Conservation (phyloP, 371 early-diverging fungal genomes). For the Apophysomyces sp. region DNA sequence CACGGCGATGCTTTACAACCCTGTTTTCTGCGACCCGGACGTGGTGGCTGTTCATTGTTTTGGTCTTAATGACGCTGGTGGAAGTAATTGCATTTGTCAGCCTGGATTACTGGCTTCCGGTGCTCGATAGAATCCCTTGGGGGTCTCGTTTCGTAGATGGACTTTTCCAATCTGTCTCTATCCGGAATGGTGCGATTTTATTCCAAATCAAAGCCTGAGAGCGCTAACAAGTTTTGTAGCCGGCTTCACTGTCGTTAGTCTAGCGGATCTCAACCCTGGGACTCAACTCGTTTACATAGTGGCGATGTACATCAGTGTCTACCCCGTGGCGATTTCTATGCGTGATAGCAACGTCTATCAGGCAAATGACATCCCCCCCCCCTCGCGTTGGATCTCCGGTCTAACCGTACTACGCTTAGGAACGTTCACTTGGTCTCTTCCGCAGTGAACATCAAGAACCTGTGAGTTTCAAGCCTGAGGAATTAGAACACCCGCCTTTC, state of each 20-base stretch:
- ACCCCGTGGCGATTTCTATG: slow-evolving; percentile 54
- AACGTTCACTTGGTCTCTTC: slow-evolving; percentile 48
- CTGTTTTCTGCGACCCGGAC: slow-evolving; percentile 47
- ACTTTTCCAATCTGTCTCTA: slow-evolving; percentile 48
- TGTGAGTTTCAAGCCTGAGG: slow-evolving; percentile 16
- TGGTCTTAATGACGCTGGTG: slow-evolving; percentile 34
- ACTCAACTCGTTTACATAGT: slow-evolving; percentile 45
- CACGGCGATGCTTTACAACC: slow-evolving; percentile 46
- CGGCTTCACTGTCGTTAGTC: slow-evolving; percentile 40
- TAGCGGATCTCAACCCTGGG: slow-evolving; percentile 46
- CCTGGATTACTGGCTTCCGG: slow-evolving; percentile 48
- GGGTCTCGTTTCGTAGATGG: slow-evolving; percentile 46
- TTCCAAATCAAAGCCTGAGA: neutral
- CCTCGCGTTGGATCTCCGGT: too few relatives aligned
- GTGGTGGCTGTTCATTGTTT: slow-evolving; percentile 44
- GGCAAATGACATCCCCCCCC: slow-evolving; percentile 21
- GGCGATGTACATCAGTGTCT: slow-evolving; percentile 56
- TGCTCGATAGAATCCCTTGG: slow-evolving; percentile 34
- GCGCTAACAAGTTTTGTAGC: slow-evolving; percentile 15
- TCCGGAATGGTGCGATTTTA: slow-evolving; percentile 48
- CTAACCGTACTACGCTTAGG: slow-evolving; percentile 16
- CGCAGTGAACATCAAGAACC: slow-evolving; percentile 27
- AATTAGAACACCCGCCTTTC: slow-evolving; percentile 20
- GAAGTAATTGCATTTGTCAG: slow-evolving; percentile 42
- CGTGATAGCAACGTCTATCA: slow-evolving; percentile 53